Evolutionary conservation across 345 rosid species (phyloP), one percentile per base, ranked within the genome.

Genomic region (Sonneratia caseolaris): DNA sequence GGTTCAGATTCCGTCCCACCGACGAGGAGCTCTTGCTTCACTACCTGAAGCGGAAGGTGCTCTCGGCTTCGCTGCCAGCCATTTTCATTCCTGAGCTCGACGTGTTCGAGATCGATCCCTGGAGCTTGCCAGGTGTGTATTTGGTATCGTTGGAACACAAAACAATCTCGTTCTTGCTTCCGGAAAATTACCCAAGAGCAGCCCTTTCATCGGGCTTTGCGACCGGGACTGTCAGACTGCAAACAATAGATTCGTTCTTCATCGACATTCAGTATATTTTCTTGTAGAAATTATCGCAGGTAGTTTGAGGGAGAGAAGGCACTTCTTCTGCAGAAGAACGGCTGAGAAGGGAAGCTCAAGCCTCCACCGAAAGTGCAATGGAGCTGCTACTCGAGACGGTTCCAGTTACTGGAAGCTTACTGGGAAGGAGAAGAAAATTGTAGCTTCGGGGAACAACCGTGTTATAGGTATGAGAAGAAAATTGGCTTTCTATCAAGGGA

Each of bases 21-120:
- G 97, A 91, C 71, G 92, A 87, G 68, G 98, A 93, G 79, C 91
- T 93, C 43, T 71, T 93, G 70, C 86, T 87, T 82, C 90, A 93
- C 80, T 93, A 93, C 81, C 79, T 93, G 83, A 89, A 76, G 48
- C 74, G 85, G 65, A 91, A 91, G 76, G 80, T 76, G 56, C 77
- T 82, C 49, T 78, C 82, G 57, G 67, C 85, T 67, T 94, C 96
- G 24, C 71, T 88, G 78, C 98, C 94, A 36, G 92, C 97, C 66
- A 80, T 86, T 7, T 76, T 88, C 75, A 91, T 93, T 71, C 91
- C 96, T 51, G 96, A 86, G 75, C 74, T 91, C 66, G 90, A 91
- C 64, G 86, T 87, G 22, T 84, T 93, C 79, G 77, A 71, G 64
- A 56, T 89, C 70, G 79, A 88, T 80, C 98, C 98, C 69, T 81